These are phyloP conservation scores for Fusarium acutatum DNA, from an alignment of 2,329 filamentous ascomycete genomes.

Conservation along the genomic window DNA sequence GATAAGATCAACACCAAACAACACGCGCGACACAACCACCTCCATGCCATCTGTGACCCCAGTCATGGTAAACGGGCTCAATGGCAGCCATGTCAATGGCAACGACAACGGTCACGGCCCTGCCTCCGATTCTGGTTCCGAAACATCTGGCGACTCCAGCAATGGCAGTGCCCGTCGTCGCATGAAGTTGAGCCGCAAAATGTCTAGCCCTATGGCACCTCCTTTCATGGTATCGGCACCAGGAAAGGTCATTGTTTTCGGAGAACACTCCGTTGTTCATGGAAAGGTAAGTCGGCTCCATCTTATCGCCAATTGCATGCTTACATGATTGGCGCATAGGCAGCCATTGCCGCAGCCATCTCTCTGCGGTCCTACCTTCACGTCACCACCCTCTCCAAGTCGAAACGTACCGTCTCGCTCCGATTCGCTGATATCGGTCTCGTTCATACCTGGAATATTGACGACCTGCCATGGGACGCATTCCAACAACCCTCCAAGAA, in stretches of 20 bases:
- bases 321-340: slow-evolving; percentile 55
- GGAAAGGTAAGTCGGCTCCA: slow-evolving; percentile 72
- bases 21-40: slow-evolving; percentile 19
- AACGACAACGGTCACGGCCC: slow-evolving; percentile 17
- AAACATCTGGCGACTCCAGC: slow-evolving; percentile 40
- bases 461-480: slow-evolving; percentile 84
- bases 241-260: slow-evolving; percentile 97
- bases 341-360: slow-evolving; percentile 93
- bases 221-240: slow-evolving; percentile 98
- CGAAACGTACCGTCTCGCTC: slow-evolving; percentile 84
- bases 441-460: slow-evolving; percentile 92
- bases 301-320: slow-evolving; percentile 8
- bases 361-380: slow-evolving; percentile 96
- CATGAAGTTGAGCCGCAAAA: slow-evolving; percentile 60
- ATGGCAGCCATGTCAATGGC: slow-evolving; percentile 26
- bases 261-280: slow-evolving; percentile 97
- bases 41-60: slow-evolving; percentile 35
- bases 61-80: slow-evolving; percentile 38
- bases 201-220: slow-evolving; percentile 76
- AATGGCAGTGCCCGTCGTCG: slow-evolving; percentile 49
- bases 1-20: slow-evolving; percentile 14
- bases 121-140: slow-evolving; percentile 38
- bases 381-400: slow-evolving; percentile 93
- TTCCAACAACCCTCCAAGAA: slow-evolving; percentile 87
- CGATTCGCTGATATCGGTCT: slow-evolving; percentile 92